These are phyloP conservation scores for Penicillium mononematosum DNA, from an alignment of 495 filamentous ascomycete genomes.

Conservation along the genomic window DNA sequence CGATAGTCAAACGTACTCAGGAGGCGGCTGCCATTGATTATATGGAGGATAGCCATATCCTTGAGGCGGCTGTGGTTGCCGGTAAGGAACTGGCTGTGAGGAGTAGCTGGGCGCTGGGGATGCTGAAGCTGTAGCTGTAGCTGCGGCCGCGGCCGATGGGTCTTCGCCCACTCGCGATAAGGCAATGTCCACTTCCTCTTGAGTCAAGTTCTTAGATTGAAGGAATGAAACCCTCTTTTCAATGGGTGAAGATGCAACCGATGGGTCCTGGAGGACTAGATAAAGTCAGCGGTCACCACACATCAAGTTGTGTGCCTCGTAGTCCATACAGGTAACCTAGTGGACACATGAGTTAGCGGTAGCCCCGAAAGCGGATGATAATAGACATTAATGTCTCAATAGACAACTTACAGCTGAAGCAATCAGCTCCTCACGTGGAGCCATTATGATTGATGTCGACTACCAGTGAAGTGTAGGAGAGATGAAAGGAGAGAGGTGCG, in stretches of 20 bases:
- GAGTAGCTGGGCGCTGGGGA: conserved; percentile 46
- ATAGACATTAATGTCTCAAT: neutral
- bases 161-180: conserved; percentile 70
- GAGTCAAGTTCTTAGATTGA: conserved; percentile 93
- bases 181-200: conserved; percentile 87
- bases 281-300: conserved; percentile 22
- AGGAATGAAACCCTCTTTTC: conserved; percentile 92
- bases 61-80: conserved; percentile 53
- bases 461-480: conserved; percentile 14
- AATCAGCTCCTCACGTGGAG: conserved; percentile 77
- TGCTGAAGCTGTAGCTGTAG: conserved; percentile 29
- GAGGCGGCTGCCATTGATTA: conserved; percentile 68
- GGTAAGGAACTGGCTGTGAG: conserved; percentile 51
- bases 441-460: conserved; percentile 51
- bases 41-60: conserved; percentile 70
- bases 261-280: conserved; percentile 88
- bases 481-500: conserved; percentile 17
- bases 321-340: conserved; percentile 43
- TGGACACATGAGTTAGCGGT: conserved; percentile 15
- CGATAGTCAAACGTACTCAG: conserved; percentile 47
- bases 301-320: conserved; percentile 14
- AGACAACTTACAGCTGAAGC: conserved; percentile 66
- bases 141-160: conserved; percentile 38
- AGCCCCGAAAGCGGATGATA: conserved; percentile 10
- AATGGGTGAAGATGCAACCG: conserved; percentile 81